Evolutionary conservation across 1,139 yeast species (phyloP), one percentile per base, ranked within the genome.

Genomic region (Kodamaea alishanica): DNA sequence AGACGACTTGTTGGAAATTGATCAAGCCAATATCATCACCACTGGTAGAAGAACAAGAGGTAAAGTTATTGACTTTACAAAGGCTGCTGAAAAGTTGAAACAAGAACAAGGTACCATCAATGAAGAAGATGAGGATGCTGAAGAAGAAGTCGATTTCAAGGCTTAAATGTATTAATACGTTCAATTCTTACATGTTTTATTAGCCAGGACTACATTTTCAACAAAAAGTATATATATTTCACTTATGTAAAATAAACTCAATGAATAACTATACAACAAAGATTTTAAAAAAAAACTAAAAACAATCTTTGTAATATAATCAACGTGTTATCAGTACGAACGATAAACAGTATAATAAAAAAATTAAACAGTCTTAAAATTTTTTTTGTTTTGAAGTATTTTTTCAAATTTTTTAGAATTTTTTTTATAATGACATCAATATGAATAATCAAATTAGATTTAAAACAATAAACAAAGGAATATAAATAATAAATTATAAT

Each of bases 1-100:
- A 32, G 95, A 87, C 53, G 94, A 84, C 51, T 70, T 88, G 52
- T 77, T 77, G 11, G 96, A 86, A 60, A 87, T 90, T 51, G 96
- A 89, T 56, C 73, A 84, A 31, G 69, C 90, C 34, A 90, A 90
- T 61, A 89, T 89, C 57, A 86, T 89, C 47, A 73, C 84, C 23
- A 70, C 81, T 24, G 96, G 96, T 9, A 77, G 96, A 63, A 84
- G 97, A 69, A 88, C 96, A 8, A 79, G 96, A 51, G 95, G 96
- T 15, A 85, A 83, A 58, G 84, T 84, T 26, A 84, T 90, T 52
- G 97, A 90, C 63, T 90, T 84, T 61, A 74, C 79, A 45, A 83
- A 86, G 62, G 90, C 95, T n/a, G 87, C 89, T 24, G 85, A 78
- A 48, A 77, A 85, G 55, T 65, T 87, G 55, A 81, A 77, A 39